Evolutionary conservation across 1,284 basidiomycete genomes (phyloP), one percentile per base, ranked within the genome.

Genomic region (Leccinum pachyderme): DNA sequence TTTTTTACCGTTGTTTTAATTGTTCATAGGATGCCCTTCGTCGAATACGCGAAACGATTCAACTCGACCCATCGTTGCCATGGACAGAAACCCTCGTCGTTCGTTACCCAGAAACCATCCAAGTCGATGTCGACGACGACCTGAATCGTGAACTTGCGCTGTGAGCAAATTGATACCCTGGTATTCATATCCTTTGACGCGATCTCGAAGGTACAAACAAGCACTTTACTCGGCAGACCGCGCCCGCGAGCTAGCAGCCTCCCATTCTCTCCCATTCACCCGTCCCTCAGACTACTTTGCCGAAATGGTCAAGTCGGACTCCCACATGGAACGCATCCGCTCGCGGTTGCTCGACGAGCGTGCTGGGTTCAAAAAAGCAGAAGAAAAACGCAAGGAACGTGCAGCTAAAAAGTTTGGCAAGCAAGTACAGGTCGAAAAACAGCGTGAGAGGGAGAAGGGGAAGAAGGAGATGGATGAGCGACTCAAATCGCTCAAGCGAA

Each of bases 331-430:
- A 72, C 86, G 93, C 48, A 93, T 99, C 63, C 88, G 97, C 50
- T 89, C 95, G 65, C 85, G 90, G 32, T 76, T 98, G 32, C 81
- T 99, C 27, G 92, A 98, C 72, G 96, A 99, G 71, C 77, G 80
- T 28, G 91, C 94, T 3, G 81, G 83, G 2, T 95, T 98, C 68
- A 95, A 98, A 74, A 92, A 91, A 70, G 84, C 87, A 57, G 95
- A 98, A 69, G 90, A 93, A 54, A 95, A 94, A 67, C 86, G 92
- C 66, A 89, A 87, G 67, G 92, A 98, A 74, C 82, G 96, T 51
- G 92, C 98, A 68, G 89, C 94, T 58, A 98, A 98, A 79, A 98
- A 98, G 80, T 97, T 93, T 68, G 96, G 96, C 48, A 98, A 98
- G 73, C 93, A 98, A 74, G 94, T 98, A 24, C 93, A 95, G 74